Evolutionary conservation across 2,329 filamentous ascomycete genomes (phyloP), one percentile per base, ranked within the genome.

Genomic region (Cytospora schulzeri): DNA sequence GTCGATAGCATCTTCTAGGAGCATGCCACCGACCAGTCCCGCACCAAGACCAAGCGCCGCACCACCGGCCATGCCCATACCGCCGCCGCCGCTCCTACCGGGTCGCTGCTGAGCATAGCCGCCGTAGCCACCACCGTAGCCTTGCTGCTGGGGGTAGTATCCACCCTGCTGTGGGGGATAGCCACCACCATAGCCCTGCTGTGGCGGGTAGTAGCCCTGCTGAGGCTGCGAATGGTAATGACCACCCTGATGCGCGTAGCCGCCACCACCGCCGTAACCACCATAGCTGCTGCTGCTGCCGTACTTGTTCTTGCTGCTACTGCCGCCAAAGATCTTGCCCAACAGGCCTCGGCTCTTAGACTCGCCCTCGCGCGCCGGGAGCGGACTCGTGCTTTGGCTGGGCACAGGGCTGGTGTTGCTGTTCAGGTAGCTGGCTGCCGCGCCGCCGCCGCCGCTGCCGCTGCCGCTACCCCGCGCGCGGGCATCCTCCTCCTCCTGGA

Each of bases 401-500:
- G 63, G 68, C 17, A 22, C 57, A 24, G 71, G 69, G 60, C 69
- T 71, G 65, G 68, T 69, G 33, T 12, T 15, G 33, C 12, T 12
- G 63, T 38, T 56, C 62, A 73, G 68, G 66, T 77, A 79, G 64
- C 76, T 77, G 26, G 76, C 76, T 11, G 73, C 65, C 9, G 78
- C 73, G 11, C 76, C 73, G 31, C 72, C 68, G 56, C 74, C 72
- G 19, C 70, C 72, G n/a, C n/a, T n/a, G 56, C 69, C 69, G 26
- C 64, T 66, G 55, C 71, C 70, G 62, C 62, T 69, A 58, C 60
- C 69, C 68, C 74, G 73, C 19, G 82, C 83, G 53, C 86, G 85
- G 7, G 87, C 86, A 68, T 96, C 84, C 76, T 97, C 93, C 76
- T 97, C 91, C 53, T 90, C 90, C 75, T 97, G 93, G 51, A 97